Evolutionary conservation across 345 rosid genomes (phyloP), one percentile per base, ranked within the genome.

Genomic region (Linum tenue): DNA sequence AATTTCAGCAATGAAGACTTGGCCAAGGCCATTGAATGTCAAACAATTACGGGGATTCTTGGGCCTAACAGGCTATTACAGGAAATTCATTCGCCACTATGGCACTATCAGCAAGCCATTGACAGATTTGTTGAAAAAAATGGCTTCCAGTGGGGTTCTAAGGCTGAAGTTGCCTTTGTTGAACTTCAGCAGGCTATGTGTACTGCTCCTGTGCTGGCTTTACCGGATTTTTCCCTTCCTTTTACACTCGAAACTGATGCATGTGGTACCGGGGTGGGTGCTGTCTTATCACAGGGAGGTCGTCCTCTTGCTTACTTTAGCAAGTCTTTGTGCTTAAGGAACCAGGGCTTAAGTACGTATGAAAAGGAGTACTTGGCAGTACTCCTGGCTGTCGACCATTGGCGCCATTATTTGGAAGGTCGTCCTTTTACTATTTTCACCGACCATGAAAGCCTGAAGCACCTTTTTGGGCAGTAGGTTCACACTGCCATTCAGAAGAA

Each of bases 251-350:
- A n/a, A n/a, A n/a, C n/a, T n/a, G n/a, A n/a, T n/a, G n/a, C n/a
- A n/a, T n/a, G n/a, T n/a, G n/a, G n/a, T n/a, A n/a, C n/a, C n/a
- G n/a, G n/a, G n/a, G n/a, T n/a, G n/a, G n/a, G n/a, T n/a, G n/a
- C n/a, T n/a, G n/a, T n/a, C n/a, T n/a, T n/a, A n/a, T n/a, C n/a
- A n/a, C n/a, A n/a, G n/a, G n/a, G n/a, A n/a, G n/a, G n/a, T n/a
- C n/a, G n/a, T n/a, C n/a, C n/a, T n/a, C n/a, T n/a, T n/a, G n/a
- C 65, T 4, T 40, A 63, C 40, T 39, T 63, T 7, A 63, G 55
- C 16, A 41, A 63, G 1, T 50, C 37, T 7, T 63, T 63, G 6
- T 39, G 5, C 5, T 41, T 41, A 5, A 16, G 36, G 4, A 63
- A 41, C 55, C n/a, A n/a, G n/a, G n/a, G n/a, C n/a, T n/a, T n/a